phyloP scores from a whole-genome alignment of 2,329 filamentous ascomycete genomes.

The Phialophora chinensis region DNA sequence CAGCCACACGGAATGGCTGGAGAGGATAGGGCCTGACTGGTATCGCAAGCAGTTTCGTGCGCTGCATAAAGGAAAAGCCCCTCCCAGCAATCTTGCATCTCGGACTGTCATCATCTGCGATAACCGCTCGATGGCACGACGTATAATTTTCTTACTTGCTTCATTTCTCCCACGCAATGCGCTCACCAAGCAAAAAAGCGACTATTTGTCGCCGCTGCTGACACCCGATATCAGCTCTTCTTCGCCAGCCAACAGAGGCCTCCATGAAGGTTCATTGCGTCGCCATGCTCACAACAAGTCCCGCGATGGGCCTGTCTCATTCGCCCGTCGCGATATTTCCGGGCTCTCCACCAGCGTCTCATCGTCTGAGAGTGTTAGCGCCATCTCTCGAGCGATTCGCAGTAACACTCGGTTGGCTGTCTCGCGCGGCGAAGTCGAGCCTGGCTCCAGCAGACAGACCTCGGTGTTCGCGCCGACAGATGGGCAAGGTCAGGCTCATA shows the following conservation, averaged over 20 bases:
- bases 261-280: slow-evolving; percentile 24
- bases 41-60: slow-evolving; percentile 57
- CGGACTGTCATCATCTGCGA: slow-evolving; percentile 64
- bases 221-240: slow-evolving; percentile 32
- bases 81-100: slow-evolving; percentile 55
- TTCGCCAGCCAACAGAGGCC: slow-evolving; percentile 19
- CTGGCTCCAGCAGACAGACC: slow-evolving; percentile 13
- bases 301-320: slow-evolving; percentile 24
- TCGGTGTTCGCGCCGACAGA: slow-evolving; percentile 53
- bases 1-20: slow-evolving; percentile 66
- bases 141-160: slow-evolving; percentile 63
- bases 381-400: slow-evolving; percentile 22
- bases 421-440: slow-evolving; percentile 7
- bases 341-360: slow-evolving; percentile 51
- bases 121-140: slow-evolving; percentile 65
- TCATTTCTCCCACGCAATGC: slow-evolving; percentile 58
- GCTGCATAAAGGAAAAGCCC: slow-evolving; percentile 57
- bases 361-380: slow-evolving; percentile 49
- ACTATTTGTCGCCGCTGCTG: slow-evolving; percentile 31
- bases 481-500: slow-evolving; percentile 50
- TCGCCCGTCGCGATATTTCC: slow-evolving; percentile 28
- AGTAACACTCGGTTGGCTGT: slow-evolving; percentile 20
- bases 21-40: slow-evolving; percentile 60
- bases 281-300: slow-evolving; percentile 28
- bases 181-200: slow-evolving; percentile 26